Evolutionary conservation across 164 flowering plant species (phyloP).

Genomic region (Brasenia schreberi): DNA sequence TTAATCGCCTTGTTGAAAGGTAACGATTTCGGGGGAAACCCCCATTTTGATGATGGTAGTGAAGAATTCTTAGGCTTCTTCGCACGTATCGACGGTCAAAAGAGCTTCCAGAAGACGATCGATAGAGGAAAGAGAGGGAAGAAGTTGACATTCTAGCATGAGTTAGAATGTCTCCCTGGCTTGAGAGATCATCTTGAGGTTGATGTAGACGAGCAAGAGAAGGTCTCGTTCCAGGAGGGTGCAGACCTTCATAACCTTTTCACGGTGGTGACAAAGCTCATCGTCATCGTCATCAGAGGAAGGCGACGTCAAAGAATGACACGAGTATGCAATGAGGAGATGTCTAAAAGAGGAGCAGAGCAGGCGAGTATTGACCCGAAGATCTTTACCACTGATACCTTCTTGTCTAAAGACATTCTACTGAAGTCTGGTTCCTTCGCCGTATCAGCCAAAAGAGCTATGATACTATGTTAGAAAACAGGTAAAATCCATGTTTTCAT

Average conservation of each 20-base stretch:
- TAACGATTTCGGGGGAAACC: conserved; percentile 23
- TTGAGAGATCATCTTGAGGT: conserved; percentile 2
- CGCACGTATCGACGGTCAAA: neutral
- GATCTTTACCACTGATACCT: no score
- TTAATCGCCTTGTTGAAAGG: conserved; percentile 58
- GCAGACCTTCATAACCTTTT: conserved; percentile 19
- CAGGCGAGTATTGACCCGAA: no score
- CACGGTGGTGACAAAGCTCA: neutral
- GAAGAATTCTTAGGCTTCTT: conserved; percentile 22
- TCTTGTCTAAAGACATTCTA: no score
- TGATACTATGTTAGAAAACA: no score
- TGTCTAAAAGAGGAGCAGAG: no score
- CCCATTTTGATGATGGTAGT: conserved; percentile 21
- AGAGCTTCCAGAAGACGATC: conserved; percentile 4
- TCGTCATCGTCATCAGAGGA: no score
- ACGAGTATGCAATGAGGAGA: no score
- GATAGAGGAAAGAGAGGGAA: neutral
- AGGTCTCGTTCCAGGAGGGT: conserved; percentile 25
- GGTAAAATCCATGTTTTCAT: no score
- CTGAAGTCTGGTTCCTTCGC: no score
- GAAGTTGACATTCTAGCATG: neutral
- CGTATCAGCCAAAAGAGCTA: no score
- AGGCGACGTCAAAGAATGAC: no score
- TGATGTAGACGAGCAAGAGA: conserved; percentile 1
- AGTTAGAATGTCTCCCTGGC: conserved; percentile 1